Conservation (phyloP, 768 basidiomycete species). For the Arthromyces matolae region DNA sequence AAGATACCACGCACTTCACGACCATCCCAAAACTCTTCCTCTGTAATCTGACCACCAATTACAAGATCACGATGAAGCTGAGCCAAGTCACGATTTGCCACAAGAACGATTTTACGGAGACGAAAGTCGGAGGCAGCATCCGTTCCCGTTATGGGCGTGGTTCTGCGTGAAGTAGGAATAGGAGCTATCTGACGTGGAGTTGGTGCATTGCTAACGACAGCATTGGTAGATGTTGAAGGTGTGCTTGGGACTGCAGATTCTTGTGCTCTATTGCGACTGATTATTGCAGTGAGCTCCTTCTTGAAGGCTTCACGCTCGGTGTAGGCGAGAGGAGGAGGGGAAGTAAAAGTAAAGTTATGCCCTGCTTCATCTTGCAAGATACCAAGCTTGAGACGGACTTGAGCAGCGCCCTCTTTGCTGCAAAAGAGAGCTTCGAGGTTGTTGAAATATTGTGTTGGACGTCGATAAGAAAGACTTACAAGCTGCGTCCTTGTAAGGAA, state of each 20-base stretch:
- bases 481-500: constrained; percentile 55
- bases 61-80: constrained; percentile 87
- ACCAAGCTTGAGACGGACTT: constrained; percentile 75
- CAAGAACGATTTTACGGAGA: constrained; percentile 73
- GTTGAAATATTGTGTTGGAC: constrained; percentile 16
- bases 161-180: constrained; percentile 53
- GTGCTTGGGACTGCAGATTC: constrained; percentile 28
- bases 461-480: constrained; percentile 44
- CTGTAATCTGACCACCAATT: constrained; percentile 77
- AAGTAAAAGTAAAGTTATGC: constrained; percentile 80
- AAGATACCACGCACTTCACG: constrained; percentile 61
- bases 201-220: constrained; percentile 22
- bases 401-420: constrained; percentile 78
- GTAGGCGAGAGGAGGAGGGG: constrained; percentile 59
- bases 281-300: constrained; percentile 69
- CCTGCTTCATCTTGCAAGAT: constrained; percentile 66
- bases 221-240: constrained; percentile 15
- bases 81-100: constrained; percentile 75
- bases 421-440: constrained; percentile 66
- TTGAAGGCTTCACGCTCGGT: constrained; percentile 82
- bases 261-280: constrained; percentile 62
- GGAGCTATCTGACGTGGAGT: constrained; percentile 47
- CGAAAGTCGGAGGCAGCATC: constrained; percentile 68
- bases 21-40: constrained; percentile 97
- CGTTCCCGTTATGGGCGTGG: constrained; percentile 52